These are phyloP conservation scores for Hyphopichia wangnamkhiaoensis DNA, from an alignment of 1,139 yeast genomes.

Conservation along the genomic window DNA sequence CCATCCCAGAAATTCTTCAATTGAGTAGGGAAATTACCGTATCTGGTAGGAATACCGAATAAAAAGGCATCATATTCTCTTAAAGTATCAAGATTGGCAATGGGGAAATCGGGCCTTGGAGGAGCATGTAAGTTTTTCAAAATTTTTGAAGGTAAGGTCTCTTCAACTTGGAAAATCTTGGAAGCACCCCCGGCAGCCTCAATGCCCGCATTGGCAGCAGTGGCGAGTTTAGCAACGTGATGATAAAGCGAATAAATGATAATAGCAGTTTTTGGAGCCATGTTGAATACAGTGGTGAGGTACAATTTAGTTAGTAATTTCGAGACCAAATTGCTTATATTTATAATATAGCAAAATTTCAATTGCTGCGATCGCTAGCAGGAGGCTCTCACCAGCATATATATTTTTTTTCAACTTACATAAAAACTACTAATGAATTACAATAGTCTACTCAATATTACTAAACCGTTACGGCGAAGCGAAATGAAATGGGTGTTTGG, in stretches of 20 bases:
- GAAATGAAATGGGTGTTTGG: too few species aligned
- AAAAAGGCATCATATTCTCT: slow-evolving; percentile 37
- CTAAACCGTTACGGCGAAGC: too few species aligned
- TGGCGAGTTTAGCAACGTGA: slow-evolving; percentile 37
- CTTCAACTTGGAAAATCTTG: slow-evolving; percentile 37
- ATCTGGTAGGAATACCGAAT: slow-evolving; percentile 43
- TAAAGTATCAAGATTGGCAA: slow-evolving; percentile 33
- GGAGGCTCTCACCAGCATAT: too few species aligned
- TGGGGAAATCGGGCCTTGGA: slow-evolving; percentile 32
- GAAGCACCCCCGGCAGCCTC: slow-evolving; percentile 43
- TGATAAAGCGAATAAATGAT: slow-evolving; percentile 39
- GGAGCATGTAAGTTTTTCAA: slow-evolving; percentile 34
- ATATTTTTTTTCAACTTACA: too few species aligned
- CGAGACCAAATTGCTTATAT: too few species aligned
- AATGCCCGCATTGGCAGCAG: slow-evolving; percentile 33
- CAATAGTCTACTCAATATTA: too few species aligned
- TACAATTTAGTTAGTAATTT: neutral
- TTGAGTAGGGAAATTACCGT: slow-evolving; percentile 40
- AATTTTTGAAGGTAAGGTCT: slow-evolving; percentile 32
- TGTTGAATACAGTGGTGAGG: neutral
- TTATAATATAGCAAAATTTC: too few species aligned
- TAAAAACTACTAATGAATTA: too few species aligned
- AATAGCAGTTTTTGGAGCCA: slow-evolving; percentile 30
- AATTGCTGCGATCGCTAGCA: too few species aligned
- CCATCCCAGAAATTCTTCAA: slow-evolving; percentile 41